Evolutionary conservation across 2,329 filamentous ascomycete species (phyloP).

Genomic region (Ceratocystis destructans): DNA sequence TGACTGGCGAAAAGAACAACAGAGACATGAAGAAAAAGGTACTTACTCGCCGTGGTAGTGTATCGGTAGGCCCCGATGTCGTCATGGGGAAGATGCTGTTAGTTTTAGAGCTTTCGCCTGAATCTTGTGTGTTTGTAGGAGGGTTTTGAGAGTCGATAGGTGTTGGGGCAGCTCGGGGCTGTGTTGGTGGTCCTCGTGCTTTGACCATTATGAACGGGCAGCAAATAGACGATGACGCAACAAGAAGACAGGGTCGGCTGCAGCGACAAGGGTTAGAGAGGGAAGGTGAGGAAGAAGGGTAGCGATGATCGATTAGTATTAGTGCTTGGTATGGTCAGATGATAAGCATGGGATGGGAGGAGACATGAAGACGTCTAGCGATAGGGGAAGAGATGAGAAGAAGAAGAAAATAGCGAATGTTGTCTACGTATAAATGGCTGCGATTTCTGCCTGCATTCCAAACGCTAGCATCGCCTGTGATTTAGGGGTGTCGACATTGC

Average conservation of each 20-base stretch:
- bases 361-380: background rate
- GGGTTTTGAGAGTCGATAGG: background rate
- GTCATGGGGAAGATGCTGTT: background rate
- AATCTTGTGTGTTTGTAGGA: too few relatives aligned
- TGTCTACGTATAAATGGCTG: background rate
- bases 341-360: slow-evolving; percentile 14
- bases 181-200: background rate
- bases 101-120: background rate
- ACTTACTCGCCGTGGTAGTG: slow-evolving; percentile 9
- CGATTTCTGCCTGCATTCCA: background rate
- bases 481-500: background rate
- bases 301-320: slow-evolving; percentile 19
- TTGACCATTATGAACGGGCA: background rate
- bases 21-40: background rate
- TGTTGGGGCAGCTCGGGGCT: slow-evolving; percentile 2
- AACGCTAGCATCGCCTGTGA: background rate
- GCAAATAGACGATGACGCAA: slow-evolving; percentile 6
- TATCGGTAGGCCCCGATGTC: background rate
- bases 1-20: background rate
- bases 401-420: background rate
- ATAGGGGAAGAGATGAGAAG: background rate
- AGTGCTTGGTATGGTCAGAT: slow-evolving; percentile 32
- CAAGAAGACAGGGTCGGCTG: slow-evolving; percentile 10
- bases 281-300: background rate
- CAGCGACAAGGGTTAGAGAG: slow-evolving; percentile 20